Percentiles rank a stretch among this genome's conserved stretches.
Evolutionary conservation across 2,329 filamentous ascomycete species (phyloP).

Genomic region (Eutypella sp.): DNA sequence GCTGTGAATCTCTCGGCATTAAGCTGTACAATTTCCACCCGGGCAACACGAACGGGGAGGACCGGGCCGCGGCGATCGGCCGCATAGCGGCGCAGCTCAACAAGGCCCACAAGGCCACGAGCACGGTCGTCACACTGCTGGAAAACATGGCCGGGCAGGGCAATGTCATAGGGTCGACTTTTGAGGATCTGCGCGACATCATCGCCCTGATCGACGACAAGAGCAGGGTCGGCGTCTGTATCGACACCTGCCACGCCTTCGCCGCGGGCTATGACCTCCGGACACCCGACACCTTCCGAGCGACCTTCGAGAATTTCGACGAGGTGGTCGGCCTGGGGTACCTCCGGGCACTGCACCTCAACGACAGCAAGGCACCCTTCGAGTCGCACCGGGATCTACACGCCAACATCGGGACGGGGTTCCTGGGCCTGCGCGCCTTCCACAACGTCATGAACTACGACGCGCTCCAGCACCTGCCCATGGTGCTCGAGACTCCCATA

Average conservation of each 20-base stretch:
- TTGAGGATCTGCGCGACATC: slow-evolving; percentile 82
- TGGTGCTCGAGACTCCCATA: slow-evolving; percentile 96
- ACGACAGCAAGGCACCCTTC: slow-evolving; percentile 91
- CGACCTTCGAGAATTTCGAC: slow-evolving; percentile 74
- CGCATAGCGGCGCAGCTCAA: slow-evolving; percentile 83
- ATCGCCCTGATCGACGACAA: slow-evolving; percentile 79
- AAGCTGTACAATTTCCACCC: slow-evolving; percentile 97
- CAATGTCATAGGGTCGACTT: slow-evolving; percentile 79
- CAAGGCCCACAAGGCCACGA: slow-evolving; percentile 70
- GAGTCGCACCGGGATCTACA: slow-evolving; percentile 81
- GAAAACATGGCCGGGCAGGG: slow-evolving; percentile 95
- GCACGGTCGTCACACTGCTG: slow-evolving; percentile 72
- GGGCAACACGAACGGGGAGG: slow-evolving; percentile 68
- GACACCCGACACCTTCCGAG: slow-evolving; percentile 64
- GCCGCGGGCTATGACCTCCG: slow-evolving; percentile 89
- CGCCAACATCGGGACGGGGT: slow-evolving; percentile 94
- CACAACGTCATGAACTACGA: slow-evolving; percentile 84
- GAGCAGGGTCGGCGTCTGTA: slow-evolving; percentile 80
- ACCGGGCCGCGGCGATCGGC: slow-evolving; percentile 63
- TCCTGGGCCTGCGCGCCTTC: slow-evolving; percentile 84
- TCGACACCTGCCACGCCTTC: slow-evolving; percentile 96
- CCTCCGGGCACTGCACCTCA: slow-evolving; percentile 82
- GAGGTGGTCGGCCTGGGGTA: slow-evolving; percentile 71
- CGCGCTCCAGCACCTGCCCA: slow-evolving; percentile 71
- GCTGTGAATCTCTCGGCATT: slow-evolving; percentile 84